Base-by-base conservation (phyloP, 129 eudicot species). In the Ambrosia trifida region DNA sequence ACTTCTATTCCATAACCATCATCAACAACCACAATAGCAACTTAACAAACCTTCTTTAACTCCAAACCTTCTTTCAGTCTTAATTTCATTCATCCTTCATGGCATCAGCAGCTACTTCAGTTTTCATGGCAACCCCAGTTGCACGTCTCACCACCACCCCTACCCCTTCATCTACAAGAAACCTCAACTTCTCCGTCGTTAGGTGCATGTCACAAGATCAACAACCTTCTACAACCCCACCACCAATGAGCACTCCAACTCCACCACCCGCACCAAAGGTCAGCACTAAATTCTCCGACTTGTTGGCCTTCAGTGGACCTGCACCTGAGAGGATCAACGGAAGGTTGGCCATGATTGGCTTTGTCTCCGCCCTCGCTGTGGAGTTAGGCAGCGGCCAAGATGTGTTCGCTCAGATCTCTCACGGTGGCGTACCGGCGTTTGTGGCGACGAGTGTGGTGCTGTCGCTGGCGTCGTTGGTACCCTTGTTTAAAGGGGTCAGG, bases 321-420 rank as follows among this genome's bases (percentile, higher is more conserved):
- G 96, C 83, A 45, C 98, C 98, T 5, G 98, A 92, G 71, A 77
- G 96, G 72, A 89, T 88, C 75, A 88, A 92, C 75, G 98, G 98
- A 7, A 77, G 98, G 69, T 58, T 92, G 2, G 98, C 96, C 84
- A n/a, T n/a, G n/a, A n/a, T n/a, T n/a, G n/a, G n/a, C n/a, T n/a
- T n/a, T n/a, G n/a, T n/a, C n/a, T n/a, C n/a, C n/a, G n/a, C n/a
- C n/a, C n/a, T n/a, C n/a, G n/a, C n/a, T n/a, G n/a, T n/a, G n/a
- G n/a, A n/a, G 46, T 10, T 85, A 49, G 73, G 85, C 64, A 86
- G 72, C 57, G 91, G 98, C 0, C 75, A 85, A 50, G 91, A 81
- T 31, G 71, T 92, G 52, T 77, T 85, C 1, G 33, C 84, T 0
- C 98, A 93, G 72, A 57, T 93, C 19, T 75, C 88, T 2, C 81